A percentile compares a stretch with the other conserved stretches of the same genome.
Evolutionary conservation across 2,329 filamentous ascomycete species (phyloP).

Genomic region (Colletotrichum sp.): DNA sequence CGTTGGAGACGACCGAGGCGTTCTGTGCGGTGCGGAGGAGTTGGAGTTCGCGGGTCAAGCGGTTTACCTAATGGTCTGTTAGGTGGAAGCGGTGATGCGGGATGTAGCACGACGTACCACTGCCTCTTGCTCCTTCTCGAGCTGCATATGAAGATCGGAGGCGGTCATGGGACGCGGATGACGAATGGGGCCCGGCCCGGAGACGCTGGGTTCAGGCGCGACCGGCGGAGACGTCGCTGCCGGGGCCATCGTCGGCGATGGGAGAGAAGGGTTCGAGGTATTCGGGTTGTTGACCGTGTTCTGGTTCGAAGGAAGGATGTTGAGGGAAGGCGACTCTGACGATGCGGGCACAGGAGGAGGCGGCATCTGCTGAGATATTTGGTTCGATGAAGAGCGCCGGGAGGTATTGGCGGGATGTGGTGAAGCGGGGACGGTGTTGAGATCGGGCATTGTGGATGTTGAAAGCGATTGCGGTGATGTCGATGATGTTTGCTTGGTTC

Average conservation of each 20-base stretch:
- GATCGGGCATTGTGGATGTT: conserved; percentile 51
- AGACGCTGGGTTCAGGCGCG: conserved; percentile 40
- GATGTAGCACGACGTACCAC: conserved; percentile 64
- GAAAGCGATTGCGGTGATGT: neutral
- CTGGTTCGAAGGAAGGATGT: conserved; percentile 64
- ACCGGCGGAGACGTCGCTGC: conserved; percentile 17
- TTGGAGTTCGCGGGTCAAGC: conserved; percentile 86
- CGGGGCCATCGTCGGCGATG: conserved; percentile 35
- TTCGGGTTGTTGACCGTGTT: conserved; percentile 46
- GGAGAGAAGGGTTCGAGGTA: conserved; percentile 33
- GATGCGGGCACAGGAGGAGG: conserved; percentile 34
- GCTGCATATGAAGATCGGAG: conserved; percentile 84
- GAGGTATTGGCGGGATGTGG: conserved; percentile 48
- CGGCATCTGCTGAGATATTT: conserved; percentile 33
- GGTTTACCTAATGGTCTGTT: conserved; percentile 72
- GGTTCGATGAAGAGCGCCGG: conserved; percentile 48
- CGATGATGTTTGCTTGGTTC: neutral
- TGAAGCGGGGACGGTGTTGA: conserved; percentile 60
- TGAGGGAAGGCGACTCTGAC: conserved; percentile 43
- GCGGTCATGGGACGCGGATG: conserved; percentile 89
- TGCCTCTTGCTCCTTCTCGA: conserved; percentile 95
- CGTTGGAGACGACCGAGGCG: conserved; percentile 68
- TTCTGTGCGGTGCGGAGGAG: conserved; percentile 77
- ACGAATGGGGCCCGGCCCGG: conserved; percentile 75
- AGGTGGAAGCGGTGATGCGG: neutral